phyloP scores from a whole-genome alignment of 78 protist species.

The Chrysochromulina tobinii region DNA sequence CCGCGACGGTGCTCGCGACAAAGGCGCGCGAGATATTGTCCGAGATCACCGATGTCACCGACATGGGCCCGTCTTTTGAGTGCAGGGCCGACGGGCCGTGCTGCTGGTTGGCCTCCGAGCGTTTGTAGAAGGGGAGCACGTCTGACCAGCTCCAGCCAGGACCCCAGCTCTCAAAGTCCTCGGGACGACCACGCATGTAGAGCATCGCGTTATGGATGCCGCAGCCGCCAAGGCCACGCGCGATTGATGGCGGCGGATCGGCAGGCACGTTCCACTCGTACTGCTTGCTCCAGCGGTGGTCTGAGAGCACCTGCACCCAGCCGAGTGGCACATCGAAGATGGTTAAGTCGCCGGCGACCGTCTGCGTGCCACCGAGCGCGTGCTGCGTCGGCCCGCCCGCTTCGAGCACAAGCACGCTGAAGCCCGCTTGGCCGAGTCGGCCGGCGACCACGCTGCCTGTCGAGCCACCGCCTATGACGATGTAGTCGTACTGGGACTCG shows the following conservation, averaged over 20 bases:
- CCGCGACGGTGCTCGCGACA: neutral
- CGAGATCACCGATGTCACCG: neutral
- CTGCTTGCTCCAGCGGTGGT: constrained; percentile 9
- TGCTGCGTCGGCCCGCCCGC: constrained; percentile 7
- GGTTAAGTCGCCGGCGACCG: neutral
- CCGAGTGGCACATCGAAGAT: constrained; percentile 20
- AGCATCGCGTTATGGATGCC: constrained; percentile 19
- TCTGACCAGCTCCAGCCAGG: neutral
- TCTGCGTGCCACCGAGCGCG: neutral
- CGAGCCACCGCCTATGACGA: constrained; percentile 13
- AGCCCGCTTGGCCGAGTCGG: neutral
- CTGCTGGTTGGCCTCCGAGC: neutral
- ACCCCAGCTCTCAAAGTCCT: neutral
- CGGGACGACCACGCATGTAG: constrained; percentile 8
- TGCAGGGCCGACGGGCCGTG: neutral
- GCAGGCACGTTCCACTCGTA: constrained; percentile 4
- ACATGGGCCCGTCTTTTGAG: neutral
- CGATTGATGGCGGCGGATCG: constrained; percentile 10
- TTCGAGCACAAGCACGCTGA: constrained; percentile 14
- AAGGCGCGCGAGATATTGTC: neutral
- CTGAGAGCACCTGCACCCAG: neutral
- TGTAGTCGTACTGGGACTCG: neutral
- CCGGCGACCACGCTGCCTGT: neutral
- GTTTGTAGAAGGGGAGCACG: neutral
- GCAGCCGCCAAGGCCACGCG: constrained; percentile 23